Base-by-base conservation (phyloP, 192 early-diverging fungal species). In the Entrophospora sp. region DNA sequence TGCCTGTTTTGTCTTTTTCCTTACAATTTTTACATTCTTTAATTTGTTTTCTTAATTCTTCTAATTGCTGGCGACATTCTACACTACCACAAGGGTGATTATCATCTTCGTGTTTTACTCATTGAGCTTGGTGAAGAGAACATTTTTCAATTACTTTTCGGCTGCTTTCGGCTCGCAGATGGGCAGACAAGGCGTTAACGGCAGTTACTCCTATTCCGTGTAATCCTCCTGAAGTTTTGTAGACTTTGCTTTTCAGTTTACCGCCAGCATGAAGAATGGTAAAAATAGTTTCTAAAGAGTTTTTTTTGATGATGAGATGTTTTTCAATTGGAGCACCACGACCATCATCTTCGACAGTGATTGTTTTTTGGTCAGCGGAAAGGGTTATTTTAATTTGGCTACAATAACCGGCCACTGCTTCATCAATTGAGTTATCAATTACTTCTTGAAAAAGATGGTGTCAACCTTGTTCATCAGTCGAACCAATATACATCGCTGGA, bases 341-440 rank as follows among this genome's bases (percentile, higher is more conserved):
- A 24, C 55, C 55, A 35, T 58, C 35, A 37, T 58, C 55, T 37
- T 58, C 30, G 10, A 58, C 55, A 5, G 55, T 58, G 8, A 58
- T 58, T 14, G 4, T 13, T 58, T 58, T 58, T 58, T 58, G 55
- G 32, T 58, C 55, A 36, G 35, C 32, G 5, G 55, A 58, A 34
- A 58, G 55, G 35, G 55, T 58, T 58, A 58, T 34, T 58, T 58
- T 58, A n/a, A 58, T 27, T 36, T 58, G 4, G 24, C 55, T 58
- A 58, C 55, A 58, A 58, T 58, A 58, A 58, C 55, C 55, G 6
- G 28, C 55, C 14, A 58, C 55, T 7, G 55, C 55, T 58, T 58
- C 55, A 16, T 58, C 55, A 35, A 58, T 58, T 3, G 55, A 58
- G 32, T 58, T 58, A 31, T 58, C 55, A 58, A 58, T 58, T 58